Conservation (phyloP, 1,139 yeast species). For the Casaregolazyma suthepensis region DNA sequence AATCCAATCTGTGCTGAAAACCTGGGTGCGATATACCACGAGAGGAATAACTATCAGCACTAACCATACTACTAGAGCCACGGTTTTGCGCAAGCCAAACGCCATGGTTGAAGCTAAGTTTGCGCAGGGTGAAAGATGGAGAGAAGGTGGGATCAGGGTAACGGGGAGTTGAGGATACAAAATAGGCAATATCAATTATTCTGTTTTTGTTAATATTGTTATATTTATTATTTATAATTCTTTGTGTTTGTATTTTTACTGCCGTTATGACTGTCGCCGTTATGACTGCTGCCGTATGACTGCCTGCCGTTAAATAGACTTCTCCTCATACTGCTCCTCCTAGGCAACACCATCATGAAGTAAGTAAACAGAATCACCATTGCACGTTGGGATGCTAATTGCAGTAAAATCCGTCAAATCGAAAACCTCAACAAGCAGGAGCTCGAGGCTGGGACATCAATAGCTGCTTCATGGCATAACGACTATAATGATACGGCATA, state of each 20-base stretch:
- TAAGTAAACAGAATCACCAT: neutral
- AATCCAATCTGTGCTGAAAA: slow-evolving; percentile 18
- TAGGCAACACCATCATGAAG: slow-evolving; percentile 4
- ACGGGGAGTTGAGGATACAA: neutral
- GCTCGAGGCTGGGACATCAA: slow-evolving; percentile 51
- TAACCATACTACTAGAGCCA: neutral
- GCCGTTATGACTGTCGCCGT: neutral
- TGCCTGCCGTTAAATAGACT: neutral
- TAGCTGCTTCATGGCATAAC: slow-evolving; percentile 79
- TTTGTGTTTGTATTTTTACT: neutral
- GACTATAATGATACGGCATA: slow-evolving; percentile 71
- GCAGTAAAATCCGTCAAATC: slow-evolving; percentile 35
- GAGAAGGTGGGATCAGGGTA: neutral
- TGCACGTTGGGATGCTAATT: neutral
- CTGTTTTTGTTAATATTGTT: neutral
- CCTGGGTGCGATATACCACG: neutral
- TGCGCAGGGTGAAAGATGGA: neutral
- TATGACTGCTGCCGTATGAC: neutral
- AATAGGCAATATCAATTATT: too few species aligned
- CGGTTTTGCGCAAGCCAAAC: neutral
- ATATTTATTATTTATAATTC: too few species aligned
- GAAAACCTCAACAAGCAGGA: slow-evolving; percentile 63
- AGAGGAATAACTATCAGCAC: neutral
- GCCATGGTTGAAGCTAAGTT: neutral
- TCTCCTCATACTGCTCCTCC: neutral